These are phyloP conservation scores for Fraxinus quadrangulata DNA, from an alignment of 257 asterid genomes.

Conservation along the genomic window DNA sequence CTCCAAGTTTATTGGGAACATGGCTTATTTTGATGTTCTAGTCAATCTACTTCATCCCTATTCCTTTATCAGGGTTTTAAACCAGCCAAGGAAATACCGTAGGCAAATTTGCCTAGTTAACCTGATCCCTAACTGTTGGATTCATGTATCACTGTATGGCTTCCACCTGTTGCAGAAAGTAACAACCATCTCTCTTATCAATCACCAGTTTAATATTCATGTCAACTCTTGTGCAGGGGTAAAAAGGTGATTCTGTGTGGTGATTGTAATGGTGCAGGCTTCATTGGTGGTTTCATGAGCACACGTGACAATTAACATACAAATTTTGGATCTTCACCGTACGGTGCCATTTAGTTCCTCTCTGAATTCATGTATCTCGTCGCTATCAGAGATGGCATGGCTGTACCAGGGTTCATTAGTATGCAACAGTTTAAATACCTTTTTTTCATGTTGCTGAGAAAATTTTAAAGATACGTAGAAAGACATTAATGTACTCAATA, in stretches of 20 bases:
- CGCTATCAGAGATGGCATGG: slow-evolving; percentile 19
- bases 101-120: not conserved
- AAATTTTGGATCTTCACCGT: not conserved
- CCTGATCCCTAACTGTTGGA: not conserved
- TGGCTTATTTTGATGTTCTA: not conserved
- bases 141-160: not conserved
- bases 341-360: not conserved
- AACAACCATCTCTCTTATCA: not conserved
- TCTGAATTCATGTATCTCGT: slow-evolving; percentile 20
- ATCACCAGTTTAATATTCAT: not conserved
- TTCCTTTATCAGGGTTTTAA: too few relatives aligned
- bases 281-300: slow-evolving; percentile 91
- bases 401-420: slow-evolving; percentile 20
- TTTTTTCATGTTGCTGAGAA: not conserved
- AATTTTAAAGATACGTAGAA: not conserved
- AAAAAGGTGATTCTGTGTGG: slow-evolving; percentile 80
- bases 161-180: not conserved
- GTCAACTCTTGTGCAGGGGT: slow-evolving; percentile 55
- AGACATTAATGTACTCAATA: not conserved
- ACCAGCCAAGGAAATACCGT: too few relatives aligned
- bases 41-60: not conserved
- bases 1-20: not conserved
- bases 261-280: slow-evolving; percentile 90
- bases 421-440: not conserved
- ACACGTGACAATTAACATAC: slow-evolving; percentile 47